phyloP scores from a whole-genome alignment of 495 filamentous ascomycete genomes.

The Hypoxylon rickii region DNA sequence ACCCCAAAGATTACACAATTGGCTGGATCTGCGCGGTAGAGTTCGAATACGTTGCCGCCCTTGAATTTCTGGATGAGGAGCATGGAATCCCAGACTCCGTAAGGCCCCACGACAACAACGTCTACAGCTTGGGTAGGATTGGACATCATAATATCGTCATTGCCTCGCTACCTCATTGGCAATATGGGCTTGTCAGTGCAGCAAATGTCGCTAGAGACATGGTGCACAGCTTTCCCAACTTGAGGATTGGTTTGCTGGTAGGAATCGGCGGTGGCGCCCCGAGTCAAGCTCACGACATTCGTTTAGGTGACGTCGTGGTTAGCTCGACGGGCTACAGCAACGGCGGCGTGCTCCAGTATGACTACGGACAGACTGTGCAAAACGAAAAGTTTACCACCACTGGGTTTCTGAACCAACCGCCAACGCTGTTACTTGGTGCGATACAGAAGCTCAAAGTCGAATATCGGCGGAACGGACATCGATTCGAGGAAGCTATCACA shows the following conservation, averaged over 20 bases:
- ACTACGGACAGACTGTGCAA: constrained; percentile 38
- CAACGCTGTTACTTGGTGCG: constrained; percentile 27
- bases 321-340: constrained; percentile 15
- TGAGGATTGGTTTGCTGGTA: constrained; percentile 53
- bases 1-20: constrained; percentile 46
- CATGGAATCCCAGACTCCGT: constrained; percentile 31
- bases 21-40: constrained; percentile 56
- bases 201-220: constrained; percentile 45
- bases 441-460: constrained; percentile 15
- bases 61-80: constrained; percentile 52
- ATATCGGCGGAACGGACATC: constrained; percentile 26
- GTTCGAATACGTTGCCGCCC: constrained; percentile 50
- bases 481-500: constrained; percentile 31
- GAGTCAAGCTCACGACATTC: constrained; percentile 41
- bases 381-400: constrained; percentile 32
- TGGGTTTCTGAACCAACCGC: constrained; percentile 44
- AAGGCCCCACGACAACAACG: constrained; percentile 38
- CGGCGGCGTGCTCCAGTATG: constrained; percentile 40
- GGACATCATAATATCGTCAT: constrained; percentile 50
- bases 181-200: constrained; percentile 46
- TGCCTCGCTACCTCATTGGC: constrained; percentile 42
- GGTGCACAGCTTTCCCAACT: constrained; percentile 47
- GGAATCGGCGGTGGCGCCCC: constrained; percentile 54
- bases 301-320: constrained; percentile 37
- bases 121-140: constrained; percentile 43